Evolutionary conservation across 1,284 basidiomycete species (phyloP).

Genomic region (Cryptococcus jaspeensis): DNA sequence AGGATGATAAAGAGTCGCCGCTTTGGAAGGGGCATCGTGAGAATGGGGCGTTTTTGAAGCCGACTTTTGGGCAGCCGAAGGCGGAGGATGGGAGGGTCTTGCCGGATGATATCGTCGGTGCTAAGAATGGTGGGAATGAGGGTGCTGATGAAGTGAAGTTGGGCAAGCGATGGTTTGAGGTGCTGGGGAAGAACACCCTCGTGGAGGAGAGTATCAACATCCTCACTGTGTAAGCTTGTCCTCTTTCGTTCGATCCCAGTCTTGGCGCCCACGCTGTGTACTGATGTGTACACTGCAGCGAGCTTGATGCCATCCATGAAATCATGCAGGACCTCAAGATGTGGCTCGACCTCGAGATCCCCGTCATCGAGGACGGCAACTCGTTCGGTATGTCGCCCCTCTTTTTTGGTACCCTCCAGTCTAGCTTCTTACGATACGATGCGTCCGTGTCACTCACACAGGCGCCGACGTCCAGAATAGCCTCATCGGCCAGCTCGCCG

Average conservation of each 20-base stretch:
- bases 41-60: background rate
- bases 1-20: slow-evolving; percentile 23
- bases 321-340: slow-evolving; percentile 28
- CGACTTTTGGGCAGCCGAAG: background rate
- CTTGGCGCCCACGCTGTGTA: background rate
- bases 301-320: slow-evolving; percentile 27
- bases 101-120: slow-evolving; percentile 3
- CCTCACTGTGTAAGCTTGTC: slow-evolving; percentile 20
- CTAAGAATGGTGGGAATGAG: background rate
- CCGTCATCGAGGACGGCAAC: slow-evolving; percentile 41
- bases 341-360: slow-evolving; percentile 40
- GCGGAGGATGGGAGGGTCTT: no score
- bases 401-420: no score
- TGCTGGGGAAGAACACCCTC: slow-evolving; percentile 26
- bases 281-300: slow-evolving; percentile 17
- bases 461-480: slow-evolving; percentile 35
- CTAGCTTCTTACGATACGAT: no score
- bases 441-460: no score
- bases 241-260: background rate
- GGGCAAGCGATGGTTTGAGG: slow-evolving; percentile 35
- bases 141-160: slow-evolving; percentile 4
- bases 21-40: slow-evolving; percentile 6
- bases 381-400: no score
- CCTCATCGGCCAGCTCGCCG: slow-evolving; percentile 22
- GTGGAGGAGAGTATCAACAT: slow-evolving; percentile 15